A percentile compares a stretch with the other conserved stretches of the same genome.
Conservation (phyloP, 2,329 filamentous ascomycete species). For the Epichloe gansuensis region DNA sequence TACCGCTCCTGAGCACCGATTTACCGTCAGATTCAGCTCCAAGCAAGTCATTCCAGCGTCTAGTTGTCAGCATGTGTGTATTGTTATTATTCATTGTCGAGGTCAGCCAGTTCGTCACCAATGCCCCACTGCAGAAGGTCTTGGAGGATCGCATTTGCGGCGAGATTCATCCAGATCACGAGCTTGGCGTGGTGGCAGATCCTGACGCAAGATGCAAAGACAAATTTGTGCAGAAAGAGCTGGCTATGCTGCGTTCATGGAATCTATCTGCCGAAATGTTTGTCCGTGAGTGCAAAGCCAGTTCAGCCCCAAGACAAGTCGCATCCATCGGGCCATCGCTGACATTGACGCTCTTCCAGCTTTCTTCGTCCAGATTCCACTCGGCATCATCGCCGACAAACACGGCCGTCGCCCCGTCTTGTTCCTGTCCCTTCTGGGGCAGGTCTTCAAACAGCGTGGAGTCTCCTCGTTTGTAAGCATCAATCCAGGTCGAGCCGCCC, state of each 20-base stretch:
- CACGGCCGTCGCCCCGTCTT: slow-evolving; percentile 32
- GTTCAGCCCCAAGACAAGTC: not conserved
- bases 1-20: slow-evolving; percentile 9
- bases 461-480: slow-evolving; percentile 20
- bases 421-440: slow-evolving; percentile 22
- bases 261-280: slow-evolving; percentile 31
- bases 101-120: slow-evolving; percentile 25
- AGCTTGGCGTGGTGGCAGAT: slow-evolving; percentile 16
- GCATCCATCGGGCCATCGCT: not conserved
- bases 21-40: slow-evolving; percentile 11
- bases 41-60: slow-evolving; percentile 15
- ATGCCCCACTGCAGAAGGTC: slow-evolving; percentile 34
- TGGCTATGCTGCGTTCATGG: slow-evolving; percentile 41
- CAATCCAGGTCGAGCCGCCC: not conserved
- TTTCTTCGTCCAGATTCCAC: slow-evolving; percentile 32
- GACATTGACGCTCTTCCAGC: slow-evolving; percentile 13
- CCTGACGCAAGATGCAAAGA: slow-evolving; percentile 37
- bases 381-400: slow-evolving; percentile 34
- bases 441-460: slow-evolving; percentile 17
- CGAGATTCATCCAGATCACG: slow-evolving; percentile 29
- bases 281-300: slow-evolving; percentile 23
- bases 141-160: slow-evolving; percentile 43
- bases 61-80: slow-evolving; percentile 21
- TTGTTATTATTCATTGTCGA: slow-evolving; percentile 31
- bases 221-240: slow-evolving; percentile 33